A percentile compares a stretch with the other conserved stretches of the same genome.
phyloP scores from a whole-genome alignment of 2,329 filamentous ascomycete species.

The Aspergillus nomiae region DNA sequence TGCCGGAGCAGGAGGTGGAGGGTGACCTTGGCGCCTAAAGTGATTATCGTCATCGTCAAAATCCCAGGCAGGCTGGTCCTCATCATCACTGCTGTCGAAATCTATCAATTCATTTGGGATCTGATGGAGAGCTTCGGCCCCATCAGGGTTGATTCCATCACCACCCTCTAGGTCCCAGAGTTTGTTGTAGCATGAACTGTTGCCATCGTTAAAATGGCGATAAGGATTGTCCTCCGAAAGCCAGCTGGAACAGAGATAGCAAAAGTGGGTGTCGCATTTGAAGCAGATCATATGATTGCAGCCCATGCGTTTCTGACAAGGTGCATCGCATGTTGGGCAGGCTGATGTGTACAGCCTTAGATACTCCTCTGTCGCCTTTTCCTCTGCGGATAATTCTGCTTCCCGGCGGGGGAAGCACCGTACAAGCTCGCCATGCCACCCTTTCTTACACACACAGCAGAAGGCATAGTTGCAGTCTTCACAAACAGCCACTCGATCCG shows the following conservation, averaged over 20 bases:
- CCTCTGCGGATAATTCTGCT: conserved; percentile 76
- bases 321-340: conserved; percentile 84
- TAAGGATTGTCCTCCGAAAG: conserved; percentile 81
- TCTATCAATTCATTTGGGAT: conserved; percentile 43
- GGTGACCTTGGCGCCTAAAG: conserved; percentile 28
- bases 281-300: conserved; percentile 98
- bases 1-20: conserved; percentile 44
- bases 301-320: conserved; percentile 85
- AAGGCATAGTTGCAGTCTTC: conserved; percentile 90
- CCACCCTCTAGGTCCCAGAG: conserved; percentile 89
- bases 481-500: conserved; percentile 77
- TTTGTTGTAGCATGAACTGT: conserved; percentile 75
- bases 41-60: conserved; percentile 32
- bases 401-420: conserved; percentile 66
- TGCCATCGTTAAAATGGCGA: conserved; percentile 75
- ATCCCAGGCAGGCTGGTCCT: conserved; percentile 28
- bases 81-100: conserved; percentile 36
- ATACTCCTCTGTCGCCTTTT: conserved; percentile 84
- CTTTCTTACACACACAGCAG: conserved; percentile 70
- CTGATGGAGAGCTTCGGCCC: conserved; percentile 42
- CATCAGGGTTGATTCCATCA: conserved; percentile 57
- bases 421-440: conserved; percentile 93
- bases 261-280: conserved; percentile 88
- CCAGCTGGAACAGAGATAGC: conserved; percentile 91
- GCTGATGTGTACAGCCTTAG: conserved; percentile 77